Percentiles rank a stretch among this genome's conserved stretches.
Conservation (phyloP, 2,329 filamentous ascomycete genomes). For the Xylariaceae sp. region DNA sequence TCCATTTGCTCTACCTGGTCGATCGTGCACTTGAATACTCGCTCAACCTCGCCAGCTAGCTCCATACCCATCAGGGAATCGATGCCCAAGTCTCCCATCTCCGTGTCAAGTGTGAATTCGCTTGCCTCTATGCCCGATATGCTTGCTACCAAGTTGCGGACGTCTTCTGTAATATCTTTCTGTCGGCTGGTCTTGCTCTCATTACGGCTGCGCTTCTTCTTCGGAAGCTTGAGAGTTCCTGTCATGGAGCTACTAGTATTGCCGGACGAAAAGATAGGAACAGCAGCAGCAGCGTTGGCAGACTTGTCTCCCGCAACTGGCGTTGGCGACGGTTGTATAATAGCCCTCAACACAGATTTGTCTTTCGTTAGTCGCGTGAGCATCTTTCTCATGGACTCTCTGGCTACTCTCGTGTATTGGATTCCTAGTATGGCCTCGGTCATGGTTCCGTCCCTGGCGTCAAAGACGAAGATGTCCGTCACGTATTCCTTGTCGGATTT, state of each 20-base stretch:
- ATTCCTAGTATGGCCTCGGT: slow-evolving; percentile 41
- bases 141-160: slow-evolving; percentile 26
- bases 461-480: slow-evolving; percentile 42
- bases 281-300: not conserved
- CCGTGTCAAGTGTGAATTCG: slow-evolving; percentile 39
- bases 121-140: slow-evolving; percentile 39
- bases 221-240: too few species aligned
- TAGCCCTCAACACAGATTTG: not conserved
- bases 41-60: slow-evolving; percentile 44
- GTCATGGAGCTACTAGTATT: not conserved
- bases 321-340: too few species aligned
- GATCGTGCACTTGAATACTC: slow-evolving; percentile 39
- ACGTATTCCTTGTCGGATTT: slow-evolving; percentile 31
- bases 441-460: slow-evolving; percentile 33
- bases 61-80: slow-evolving; percentile 55
- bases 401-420: slow-evolving; percentile 34
- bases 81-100: slow-evolving; percentile 47
- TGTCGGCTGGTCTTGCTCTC: not conserved
- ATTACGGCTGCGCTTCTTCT: not conserved
- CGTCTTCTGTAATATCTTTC: slow-evolving; percentile 7
- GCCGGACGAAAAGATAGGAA: not conserved
- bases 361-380: slow-evolving; percentile 29
- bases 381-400: slow-evolving; percentile 35
- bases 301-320: too few species aligned
- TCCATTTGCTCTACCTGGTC: slow-evolving; percentile 33